phyloP scores from a whole-genome alignment of 2,329 filamentous ascomycete genomes.

The Chalaropsis ovoidea region DNA sequence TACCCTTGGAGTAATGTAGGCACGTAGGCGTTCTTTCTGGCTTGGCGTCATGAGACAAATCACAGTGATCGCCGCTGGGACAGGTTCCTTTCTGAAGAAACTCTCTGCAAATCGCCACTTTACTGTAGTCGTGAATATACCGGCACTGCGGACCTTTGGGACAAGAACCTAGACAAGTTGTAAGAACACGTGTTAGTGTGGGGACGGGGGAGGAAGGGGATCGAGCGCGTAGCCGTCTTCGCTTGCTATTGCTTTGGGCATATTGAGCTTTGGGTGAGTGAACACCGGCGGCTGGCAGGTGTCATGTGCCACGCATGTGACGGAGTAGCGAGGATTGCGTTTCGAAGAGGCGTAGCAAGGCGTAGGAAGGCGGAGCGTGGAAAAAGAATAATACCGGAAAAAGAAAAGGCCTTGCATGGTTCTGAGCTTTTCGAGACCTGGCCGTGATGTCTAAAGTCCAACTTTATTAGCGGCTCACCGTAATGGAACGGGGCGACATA shows the following conservation, averaged over 20 bases:
- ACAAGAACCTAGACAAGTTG: conserved; percentile 59
- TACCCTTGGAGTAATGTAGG: conserved; percentile 79
- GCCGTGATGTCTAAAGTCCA: conserved; percentile 39
- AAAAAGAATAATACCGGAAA: conserved; percentile 53
- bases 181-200: conserved; percentile 36
- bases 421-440: conserved; percentile 58
- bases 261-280: background rate
- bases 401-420: conserved; percentile 62
- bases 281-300: background rate
- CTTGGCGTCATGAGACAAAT: conserved; percentile 78
- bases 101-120: conserved; percentile 83
- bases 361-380: conserved; percentile 4
- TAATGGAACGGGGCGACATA: conserved; percentile 39
- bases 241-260: conserved; percentile 2
- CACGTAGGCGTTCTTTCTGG: conserved; percentile 80
- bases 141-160: conserved; percentile 69
- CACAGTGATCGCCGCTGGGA: conserved; percentile 65
- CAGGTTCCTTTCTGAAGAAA: conserved; percentile 74
- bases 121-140: conserved; percentile 72
- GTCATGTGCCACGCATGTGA: background rate
- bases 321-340: conserved; percentile 7
- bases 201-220: conserved; percentile 13
- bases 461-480: conserved; percentile 34
- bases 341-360: conserved; percentile 15
- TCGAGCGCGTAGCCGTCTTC: conserved; percentile 2